A percentile compares a stretch with the other conserved stretches of the same genome.
Evolutionary conservation across 2,329 filamentous ascomycete genomes (phyloP).

Genomic region (Botrytis fragariae): DNA sequence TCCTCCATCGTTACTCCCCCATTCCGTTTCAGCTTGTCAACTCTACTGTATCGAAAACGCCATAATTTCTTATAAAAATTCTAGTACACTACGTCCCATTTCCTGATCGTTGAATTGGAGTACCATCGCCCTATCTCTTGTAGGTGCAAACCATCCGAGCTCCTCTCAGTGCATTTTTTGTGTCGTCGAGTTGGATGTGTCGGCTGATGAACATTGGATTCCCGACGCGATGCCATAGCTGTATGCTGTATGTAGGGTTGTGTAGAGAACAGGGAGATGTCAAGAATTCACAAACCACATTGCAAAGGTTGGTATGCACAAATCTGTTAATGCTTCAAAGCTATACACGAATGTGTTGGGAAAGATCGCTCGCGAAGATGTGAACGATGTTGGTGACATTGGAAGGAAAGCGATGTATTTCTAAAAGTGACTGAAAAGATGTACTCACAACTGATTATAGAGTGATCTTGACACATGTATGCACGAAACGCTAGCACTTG

Average conservation of each 20-base stretch:
- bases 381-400: neutral
- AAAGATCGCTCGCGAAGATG: neutral
- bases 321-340: neutral
- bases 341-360: neutral
- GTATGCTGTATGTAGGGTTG: too few relatives aligned
- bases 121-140: neutral
- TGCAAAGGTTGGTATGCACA: neutral
- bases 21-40: neutral
- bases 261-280: neutral
- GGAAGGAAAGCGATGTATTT: neutral
- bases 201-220: neutral
- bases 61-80: neutral
- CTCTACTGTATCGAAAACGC: neutral
- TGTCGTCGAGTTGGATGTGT: neutral
- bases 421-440: neutral
- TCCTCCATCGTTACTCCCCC: neutral
- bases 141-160: neutral
- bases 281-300: neutral
- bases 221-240: neutral
- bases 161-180: neutral
- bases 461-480: neutral
- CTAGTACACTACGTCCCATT: neutral
- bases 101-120: neutral
- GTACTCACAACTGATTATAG: neutral
- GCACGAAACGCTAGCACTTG: neutral